phyloP scores from a whole-genome alignment of 2,329 filamentous ascomycete species.

The Phaeosphaeria sp. region DNA sequence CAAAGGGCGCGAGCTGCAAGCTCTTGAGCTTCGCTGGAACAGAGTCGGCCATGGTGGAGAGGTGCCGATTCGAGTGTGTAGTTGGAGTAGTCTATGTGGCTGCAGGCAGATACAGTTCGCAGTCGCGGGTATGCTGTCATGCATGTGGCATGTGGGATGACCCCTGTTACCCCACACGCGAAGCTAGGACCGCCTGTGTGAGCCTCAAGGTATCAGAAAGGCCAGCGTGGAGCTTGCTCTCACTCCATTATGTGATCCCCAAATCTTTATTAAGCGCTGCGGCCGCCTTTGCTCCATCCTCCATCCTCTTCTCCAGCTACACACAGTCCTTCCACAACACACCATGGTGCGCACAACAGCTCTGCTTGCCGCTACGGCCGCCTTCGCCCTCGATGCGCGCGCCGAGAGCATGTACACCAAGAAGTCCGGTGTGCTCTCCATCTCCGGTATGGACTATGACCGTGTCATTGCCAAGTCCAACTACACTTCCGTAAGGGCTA shows the following conservation, averaged over 20 bases:
- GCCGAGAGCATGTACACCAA: slow-evolving; percentile 82
- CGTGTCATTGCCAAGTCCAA: slow-evolving; percentile 86
- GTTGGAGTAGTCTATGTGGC: slow-evolving; percentile 1
- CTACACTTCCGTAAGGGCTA: slow-evolving; percentile 77
- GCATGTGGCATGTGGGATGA: background rate
- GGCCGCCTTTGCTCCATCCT: slow-evolving; percentile 11
- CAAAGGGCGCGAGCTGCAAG: slow-evolving; percentile 83
- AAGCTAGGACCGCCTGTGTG: slow-evolving; percentile 4
- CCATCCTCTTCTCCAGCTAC: slow-evolving; percentile 3
- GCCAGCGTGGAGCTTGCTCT: slow-evolving; percentile 4
- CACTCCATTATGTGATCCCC: slow-evolving; percentile 15
- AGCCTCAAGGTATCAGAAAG: slow-evolving; percentile 3
- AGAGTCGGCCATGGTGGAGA: slow-evolving; percentile 68
- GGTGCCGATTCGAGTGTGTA: background rate
- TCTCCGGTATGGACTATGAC: slow-evolving; percentile 81
- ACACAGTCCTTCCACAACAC: slow-evolving; percentile 6
- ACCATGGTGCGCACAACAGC: slow-evolving; percentile 46
- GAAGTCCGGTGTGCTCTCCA: slow-evolving; percentile 83
- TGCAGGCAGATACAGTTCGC: background rate
- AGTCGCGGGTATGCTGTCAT: slow-evolving; percentile 4
- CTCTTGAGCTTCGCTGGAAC: slow-evolving; percentile 77
- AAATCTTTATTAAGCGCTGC: slow-evolving; percentile 8
- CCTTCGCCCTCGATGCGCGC: slow-evolving; percentile 69
- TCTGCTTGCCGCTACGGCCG: slow-evolving; percentile 61
- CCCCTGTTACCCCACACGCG: slow-evolving; percentile 7